phyloP scores from a whole-genome alignment of 345 rosid genomes.

The Eutrema yunnanense region DNA sequence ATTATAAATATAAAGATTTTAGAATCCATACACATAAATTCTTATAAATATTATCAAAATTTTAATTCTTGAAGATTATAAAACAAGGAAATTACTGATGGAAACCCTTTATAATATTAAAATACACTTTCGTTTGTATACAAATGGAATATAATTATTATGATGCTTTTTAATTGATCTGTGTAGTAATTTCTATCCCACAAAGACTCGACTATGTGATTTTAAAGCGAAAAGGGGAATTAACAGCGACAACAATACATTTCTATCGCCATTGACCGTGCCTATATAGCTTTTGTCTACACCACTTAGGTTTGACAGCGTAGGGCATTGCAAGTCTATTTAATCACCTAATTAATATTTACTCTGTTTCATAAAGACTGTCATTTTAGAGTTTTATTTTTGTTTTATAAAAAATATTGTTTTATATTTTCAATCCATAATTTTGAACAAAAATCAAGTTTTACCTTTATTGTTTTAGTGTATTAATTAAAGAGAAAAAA shows the following conservation, averaged over 20 bases:
- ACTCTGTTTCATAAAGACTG: too few relatives aligned
- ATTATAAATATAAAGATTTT: neutral
- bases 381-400: too few relatives aligned
- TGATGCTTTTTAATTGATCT: neutral
- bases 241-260: neutral
- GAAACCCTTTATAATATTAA: neutral
- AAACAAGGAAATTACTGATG: neutral
- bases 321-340: neutral
- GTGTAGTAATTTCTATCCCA: neutral
- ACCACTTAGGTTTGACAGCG: neutral
- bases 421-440: too few relatives aligned
- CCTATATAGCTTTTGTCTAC: neutral
- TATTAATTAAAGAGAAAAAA: too few relatives aligned
- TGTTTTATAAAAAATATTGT: too few relatives aligned
- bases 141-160: neutral
- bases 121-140: neutral
- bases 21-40: neutral
- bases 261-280: neutral
- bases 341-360: neutral
- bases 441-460: too few relatives aligned
- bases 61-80: too few relatives aligned
- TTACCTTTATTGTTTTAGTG: too few relatives aligned
- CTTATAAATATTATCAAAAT: too few relatives aligned
- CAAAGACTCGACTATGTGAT: neutral
- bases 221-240: neutral